Conservation (phyloP, 2,329 filamentous ascomycete species). For the Gaeumannomyces tritici region DNA sequence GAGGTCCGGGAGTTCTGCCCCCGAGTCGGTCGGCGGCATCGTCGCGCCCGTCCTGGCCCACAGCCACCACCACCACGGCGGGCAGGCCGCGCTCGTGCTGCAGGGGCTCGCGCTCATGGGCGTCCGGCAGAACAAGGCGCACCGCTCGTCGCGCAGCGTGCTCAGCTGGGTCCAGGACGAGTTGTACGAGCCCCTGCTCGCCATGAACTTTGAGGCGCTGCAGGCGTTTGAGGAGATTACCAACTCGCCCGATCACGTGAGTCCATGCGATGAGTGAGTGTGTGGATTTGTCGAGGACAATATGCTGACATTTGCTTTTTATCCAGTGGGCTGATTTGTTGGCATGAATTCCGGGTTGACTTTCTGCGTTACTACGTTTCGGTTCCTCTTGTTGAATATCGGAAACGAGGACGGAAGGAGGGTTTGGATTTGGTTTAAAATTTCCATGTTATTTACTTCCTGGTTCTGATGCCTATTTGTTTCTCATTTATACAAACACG, state of each 20-base stretch:
- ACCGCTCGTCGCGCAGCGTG: constrained; percentile 63
- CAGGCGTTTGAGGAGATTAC: constrained; percentile 78
- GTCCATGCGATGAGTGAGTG: constrained; percentile 11
- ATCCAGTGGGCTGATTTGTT: constrained; percentile 1
- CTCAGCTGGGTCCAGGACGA: constrained; percentile 74
- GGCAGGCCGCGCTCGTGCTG: constrained; percentile 58
- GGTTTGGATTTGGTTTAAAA: no score
- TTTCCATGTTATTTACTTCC: no score
- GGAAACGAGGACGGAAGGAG: no score
- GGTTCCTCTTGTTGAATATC: background rate
- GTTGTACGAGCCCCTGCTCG: constrained; percentile 60
- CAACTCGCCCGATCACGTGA: constrained; percentile 45
- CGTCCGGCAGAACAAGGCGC: constrained; percentile 70
- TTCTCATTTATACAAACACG: no score
- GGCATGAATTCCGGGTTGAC: no score
- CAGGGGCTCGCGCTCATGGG: constrained; percentile 76
- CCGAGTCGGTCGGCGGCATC: constrained; percentile 51
- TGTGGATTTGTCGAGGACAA: background rate
- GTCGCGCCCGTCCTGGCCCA: constrained; percentile 65
- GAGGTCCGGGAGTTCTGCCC: constrained; percentile 19
- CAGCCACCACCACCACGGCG: no score
- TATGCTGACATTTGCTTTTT: background rate
- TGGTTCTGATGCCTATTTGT: no score
- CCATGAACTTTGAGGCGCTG: constrained; percentile 71
- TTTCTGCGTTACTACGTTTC: background rate